These are phyloP conservation scores for Suhomyces emberorum DNA, from an alignment of 805 yeast species.

Conservation along the genomic window DNA sequence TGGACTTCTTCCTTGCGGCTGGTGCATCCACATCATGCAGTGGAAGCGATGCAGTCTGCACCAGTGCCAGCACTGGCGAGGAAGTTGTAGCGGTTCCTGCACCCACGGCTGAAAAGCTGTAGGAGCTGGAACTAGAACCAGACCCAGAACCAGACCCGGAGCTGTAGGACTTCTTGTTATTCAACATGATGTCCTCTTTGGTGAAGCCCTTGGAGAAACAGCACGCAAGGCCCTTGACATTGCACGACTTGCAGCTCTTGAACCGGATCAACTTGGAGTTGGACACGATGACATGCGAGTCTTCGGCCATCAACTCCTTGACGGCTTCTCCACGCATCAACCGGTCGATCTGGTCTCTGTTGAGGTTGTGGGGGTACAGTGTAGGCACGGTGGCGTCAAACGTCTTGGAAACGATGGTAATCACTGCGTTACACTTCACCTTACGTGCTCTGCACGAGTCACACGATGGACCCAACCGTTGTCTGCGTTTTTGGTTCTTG, in stretches of 20 bases:
- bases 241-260: constrained; percentile 55
- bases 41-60: not conserved
- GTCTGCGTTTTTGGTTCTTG: constrained; percentile 41
- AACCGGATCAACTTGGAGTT: constrained; percentile 44
- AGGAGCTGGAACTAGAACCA: not conserved
- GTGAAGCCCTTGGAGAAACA: constrained; percentile 64
- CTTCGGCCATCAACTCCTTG: constrained; percentile 8
- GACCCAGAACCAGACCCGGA: no score
- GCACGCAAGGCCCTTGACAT: constrained; percentile 44
- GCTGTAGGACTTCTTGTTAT: constrained; percentile 23
- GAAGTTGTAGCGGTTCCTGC: no score
- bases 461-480: constrained; percentile 72
- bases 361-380: constrained; percentile 6
- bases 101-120: not conserved
- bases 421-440: constrained; percentile 71
- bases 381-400: constrained; percentile 5
- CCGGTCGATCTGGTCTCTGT: constrained; percentile 9
- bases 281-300: constrained; percentile 17
- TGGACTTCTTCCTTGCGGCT: constrained; percentile 5
- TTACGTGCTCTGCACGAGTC: constrained; percentile 67
- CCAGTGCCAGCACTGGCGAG: not conserved
- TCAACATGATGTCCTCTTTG: constrained; percentile 51
- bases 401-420: constrained; percentile 35
- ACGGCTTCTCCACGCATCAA: constrained; percentile 15
- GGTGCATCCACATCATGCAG: not conserved